Evolutionary conservation across 2,329 filamentous ascomycete species (phyloP), one percentile per base, ranked within the genome.

Genomic region (Aureobasidium sp.): DNA sequence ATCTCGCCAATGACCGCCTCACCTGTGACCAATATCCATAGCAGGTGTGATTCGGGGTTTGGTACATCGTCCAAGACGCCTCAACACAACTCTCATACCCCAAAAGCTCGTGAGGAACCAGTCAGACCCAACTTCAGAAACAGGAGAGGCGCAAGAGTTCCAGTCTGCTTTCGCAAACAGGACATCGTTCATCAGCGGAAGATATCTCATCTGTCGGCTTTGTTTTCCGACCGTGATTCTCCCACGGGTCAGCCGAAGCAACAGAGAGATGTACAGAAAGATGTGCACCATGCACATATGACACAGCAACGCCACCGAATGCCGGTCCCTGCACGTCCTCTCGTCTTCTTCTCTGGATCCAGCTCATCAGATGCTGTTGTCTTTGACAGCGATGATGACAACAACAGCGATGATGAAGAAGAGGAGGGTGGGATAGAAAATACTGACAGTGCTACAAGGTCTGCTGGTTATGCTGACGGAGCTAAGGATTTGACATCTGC

Each of bases 111-210:
- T 8, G 10, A 9, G 2, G 44, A 41, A 14, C 42, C 32, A 25
- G 13, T 39, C 25, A 37, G 21, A n/a, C 21, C 42, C 5, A 42
- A 3, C 16, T 45, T 50, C 41, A 49, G 57, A n/a, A 59, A 59
- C 10, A 6, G 7, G 0, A 50, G 14, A n/a, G 57, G 57, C 8
- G 34, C 37, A 8, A 59, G 36, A n/a, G n/a, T 59, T 1, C 57
- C 57, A 6, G 42, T 59, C 36, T 59, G 41, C 21, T 59, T 59
- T 11, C 57, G 45, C 57, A 59, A 59, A 29, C 57, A 42, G 41
- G 45, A 59, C 3, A 36, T 59, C 3, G 5, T 6, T 1, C 14
- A 30, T 5, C 34, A 41, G 13, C 32, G 45, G 7, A 59, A 25
- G 10, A 16, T 14, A 4, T 59, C 57, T 16, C 30, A n/a, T 16